Conservation (phyloP, 2,329 filamentous ascomycete genomes). For the Aspergillus caelatus region DNA sequence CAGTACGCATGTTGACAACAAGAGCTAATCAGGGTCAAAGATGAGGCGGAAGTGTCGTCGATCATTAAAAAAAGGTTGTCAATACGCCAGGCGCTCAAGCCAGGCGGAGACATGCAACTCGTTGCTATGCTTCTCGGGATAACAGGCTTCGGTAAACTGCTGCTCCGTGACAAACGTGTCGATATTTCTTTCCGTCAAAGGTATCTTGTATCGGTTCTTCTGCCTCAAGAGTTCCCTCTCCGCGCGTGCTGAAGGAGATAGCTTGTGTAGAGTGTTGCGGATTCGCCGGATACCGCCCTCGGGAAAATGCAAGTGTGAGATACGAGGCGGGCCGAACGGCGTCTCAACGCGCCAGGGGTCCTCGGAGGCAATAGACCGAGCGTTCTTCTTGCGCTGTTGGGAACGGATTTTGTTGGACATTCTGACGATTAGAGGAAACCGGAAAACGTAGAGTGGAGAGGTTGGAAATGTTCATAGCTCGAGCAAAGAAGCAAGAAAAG, state of each 20-base stretch:
- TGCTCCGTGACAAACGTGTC: conserved; percentile 39
- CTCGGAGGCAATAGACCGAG: conserved; percentile 29
- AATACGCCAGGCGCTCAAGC: conserved; percentile 73
- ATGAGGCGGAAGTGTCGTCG: conserved; percentile 30
- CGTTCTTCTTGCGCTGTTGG: conserved; percentile 27
- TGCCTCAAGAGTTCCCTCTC: conserved; percentile 40
- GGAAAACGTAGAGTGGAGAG: neutral
- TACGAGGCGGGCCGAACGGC: conserved; percentile 35
- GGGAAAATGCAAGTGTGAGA: conserved; percentile 32
- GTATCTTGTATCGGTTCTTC: conserved; percentile 38
- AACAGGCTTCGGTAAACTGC: conserved; percentile 55
- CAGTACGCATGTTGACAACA: neutral
- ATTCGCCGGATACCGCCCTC: conserved; percentile 37
- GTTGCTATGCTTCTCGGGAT: conserved; percentile 59
- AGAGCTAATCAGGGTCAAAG: neutral
- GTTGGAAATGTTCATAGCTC: neutral
- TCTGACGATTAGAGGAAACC: neutral
- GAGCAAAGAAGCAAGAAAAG: neutral
- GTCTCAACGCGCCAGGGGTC: conserved; percentile 34
- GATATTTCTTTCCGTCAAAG: conserved; percentile 40
- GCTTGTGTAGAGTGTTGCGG: conserved; percentile 38
- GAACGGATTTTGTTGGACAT: conserved; percentile 25
- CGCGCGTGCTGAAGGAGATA: conserved; percentile 35
- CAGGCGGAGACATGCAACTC: conserved; percentile 73
- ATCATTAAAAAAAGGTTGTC: conserved; percentile 29